Evolutionary conservation across 2,329 filamentous ascomycete species (phyloP).

Genomic region (Trichoderma sp.): DNA sequence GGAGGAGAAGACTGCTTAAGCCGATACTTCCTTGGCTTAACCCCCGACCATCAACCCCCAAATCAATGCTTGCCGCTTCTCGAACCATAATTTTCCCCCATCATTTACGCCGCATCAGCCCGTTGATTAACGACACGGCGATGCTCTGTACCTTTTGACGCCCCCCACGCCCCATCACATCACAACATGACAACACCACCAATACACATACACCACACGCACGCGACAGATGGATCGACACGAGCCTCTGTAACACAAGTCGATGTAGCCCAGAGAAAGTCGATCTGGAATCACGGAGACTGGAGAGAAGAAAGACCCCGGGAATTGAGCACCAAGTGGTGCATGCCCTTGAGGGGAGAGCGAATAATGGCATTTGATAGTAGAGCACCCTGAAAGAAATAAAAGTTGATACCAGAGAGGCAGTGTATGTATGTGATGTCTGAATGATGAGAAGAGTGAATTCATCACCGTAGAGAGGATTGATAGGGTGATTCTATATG

Average conservation of each 20-base stretch:
- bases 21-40: background rate
- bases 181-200: background rate
- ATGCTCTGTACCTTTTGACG: background rate
- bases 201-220: background rate
- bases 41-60: background rate
- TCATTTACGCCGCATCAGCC: slow-evolving; percentile 6
- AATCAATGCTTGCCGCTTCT: slow-evolving; percentile 14
- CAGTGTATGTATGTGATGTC: no score
- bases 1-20: slow-evolving; percentile 28
- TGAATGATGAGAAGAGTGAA: no score
- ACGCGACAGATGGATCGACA: background rate
- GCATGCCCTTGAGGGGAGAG: slow-evolving; percentile 8
- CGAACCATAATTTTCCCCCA: slow-evolving; percentile 4
- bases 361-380: slow-evolving; percentile 14
- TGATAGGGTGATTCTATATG: no score
- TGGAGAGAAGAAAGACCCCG: slow-evolving; percentile 7
- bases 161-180: slow-evolving; percentile 3
- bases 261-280: slow-evolving; percentile 12
- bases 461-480: background rate
- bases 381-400: slow-evolving; percentile 8
- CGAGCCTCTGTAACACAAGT: background rate
- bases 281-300: slow-evolving; percentile 13
- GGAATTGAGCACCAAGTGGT: slow-evolving; percentile 18
- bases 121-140: background rate
- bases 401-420: slow-evolving; percentile 8